Percentiles rank a stretch among this genome's conserved stretches.
phyloP scores from a whole-genome alignment of 306 rosid species.

The Castanopsis chinensis region DNA sequence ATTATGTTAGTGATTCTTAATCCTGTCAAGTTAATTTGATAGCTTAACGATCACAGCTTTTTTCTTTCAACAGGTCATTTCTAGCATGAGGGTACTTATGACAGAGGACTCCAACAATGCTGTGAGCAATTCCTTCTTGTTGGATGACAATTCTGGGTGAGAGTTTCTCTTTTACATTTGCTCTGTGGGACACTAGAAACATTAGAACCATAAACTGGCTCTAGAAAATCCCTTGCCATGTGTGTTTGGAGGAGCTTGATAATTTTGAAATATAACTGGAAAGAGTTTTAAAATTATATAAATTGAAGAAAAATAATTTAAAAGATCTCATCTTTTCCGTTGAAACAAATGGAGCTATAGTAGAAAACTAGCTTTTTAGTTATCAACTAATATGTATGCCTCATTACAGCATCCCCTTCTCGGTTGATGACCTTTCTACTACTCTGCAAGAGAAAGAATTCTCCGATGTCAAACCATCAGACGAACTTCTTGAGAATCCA shows the following conservation, averaged over 20 bases:
- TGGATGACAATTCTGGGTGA: conserved; percentile 98
- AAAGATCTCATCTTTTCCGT: background rate
- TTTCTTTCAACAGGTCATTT: conserved; percentile 69
- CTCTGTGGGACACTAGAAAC: background rate
- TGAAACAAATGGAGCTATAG: background rate
- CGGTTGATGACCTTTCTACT: conserved; percentile 93
- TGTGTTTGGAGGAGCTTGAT: background rate
- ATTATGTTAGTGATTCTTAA: conserved; percentile 3
- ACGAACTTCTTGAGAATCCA: conserved; percentile 74
- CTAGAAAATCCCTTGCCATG: background rate
- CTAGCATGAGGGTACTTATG: conserved; percentile 97
- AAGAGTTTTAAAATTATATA: background rate
- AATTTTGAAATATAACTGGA: background rate
- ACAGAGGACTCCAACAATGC: conserved; percentile 96
- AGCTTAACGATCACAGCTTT: conserved; percentile 20
- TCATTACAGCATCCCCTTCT: conserved; percentile 83
- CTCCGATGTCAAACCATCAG: conserved; percentile 79
- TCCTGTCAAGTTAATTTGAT: background rate
- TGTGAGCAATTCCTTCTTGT: conserved; percentile 89
- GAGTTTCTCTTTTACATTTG: background rate
- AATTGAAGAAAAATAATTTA: background rate
- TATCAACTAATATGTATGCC: conserved; percentile 5
- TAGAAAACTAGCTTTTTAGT: background rate
- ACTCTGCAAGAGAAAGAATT: conserved; percentile 83
- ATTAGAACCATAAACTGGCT: background rate